phyloP scores from a whole-genome alignment of 2,329 filamentous ascomycete species.

The Sporothrix pseudoabietina region DNA sequence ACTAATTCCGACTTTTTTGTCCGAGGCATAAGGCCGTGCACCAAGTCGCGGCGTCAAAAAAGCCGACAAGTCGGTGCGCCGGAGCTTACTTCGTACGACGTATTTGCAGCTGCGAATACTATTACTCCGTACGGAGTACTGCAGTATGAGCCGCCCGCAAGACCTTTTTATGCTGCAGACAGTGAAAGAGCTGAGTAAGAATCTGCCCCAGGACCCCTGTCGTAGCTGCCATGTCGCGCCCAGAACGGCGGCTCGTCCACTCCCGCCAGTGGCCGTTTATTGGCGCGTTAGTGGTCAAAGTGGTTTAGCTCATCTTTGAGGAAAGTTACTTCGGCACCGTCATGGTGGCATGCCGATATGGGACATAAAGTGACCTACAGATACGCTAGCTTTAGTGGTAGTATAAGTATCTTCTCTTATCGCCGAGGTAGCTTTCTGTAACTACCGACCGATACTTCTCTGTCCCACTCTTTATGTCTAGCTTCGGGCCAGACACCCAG shows the following conservation, averaged over 20 bases:
- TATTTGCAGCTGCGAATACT: background rate
- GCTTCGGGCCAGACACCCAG: background rate
- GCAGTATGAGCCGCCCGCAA: background rate
- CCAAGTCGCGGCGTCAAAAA: background rate
- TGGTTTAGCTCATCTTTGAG: background rate
- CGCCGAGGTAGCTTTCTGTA: background rate
- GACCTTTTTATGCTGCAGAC: background rate
- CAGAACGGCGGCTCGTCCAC: background rate
- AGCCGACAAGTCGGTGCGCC: background rate
- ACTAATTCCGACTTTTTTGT: background rate
- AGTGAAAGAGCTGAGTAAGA: background rate
- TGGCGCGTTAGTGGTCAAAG: background rate
- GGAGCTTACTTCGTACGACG: background rate
- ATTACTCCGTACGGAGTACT: no score
- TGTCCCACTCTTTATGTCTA: background rate
- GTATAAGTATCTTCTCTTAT: background rate
- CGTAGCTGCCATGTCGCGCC: background rate
- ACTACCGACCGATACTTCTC: background rate
- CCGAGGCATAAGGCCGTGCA: background rate
- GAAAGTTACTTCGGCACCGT: background rate
- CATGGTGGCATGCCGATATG: background rate
- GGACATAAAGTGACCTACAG: background rate
- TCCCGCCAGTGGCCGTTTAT: background rate
- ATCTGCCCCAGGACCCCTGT: background rate
- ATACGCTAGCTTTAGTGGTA: fast-evolving